Percentiles rank a stretch among this genome's conserved stretches.
Conservation (phyloP, 768 basidiomycete species). For the Leccinum imitatum region DNA sequence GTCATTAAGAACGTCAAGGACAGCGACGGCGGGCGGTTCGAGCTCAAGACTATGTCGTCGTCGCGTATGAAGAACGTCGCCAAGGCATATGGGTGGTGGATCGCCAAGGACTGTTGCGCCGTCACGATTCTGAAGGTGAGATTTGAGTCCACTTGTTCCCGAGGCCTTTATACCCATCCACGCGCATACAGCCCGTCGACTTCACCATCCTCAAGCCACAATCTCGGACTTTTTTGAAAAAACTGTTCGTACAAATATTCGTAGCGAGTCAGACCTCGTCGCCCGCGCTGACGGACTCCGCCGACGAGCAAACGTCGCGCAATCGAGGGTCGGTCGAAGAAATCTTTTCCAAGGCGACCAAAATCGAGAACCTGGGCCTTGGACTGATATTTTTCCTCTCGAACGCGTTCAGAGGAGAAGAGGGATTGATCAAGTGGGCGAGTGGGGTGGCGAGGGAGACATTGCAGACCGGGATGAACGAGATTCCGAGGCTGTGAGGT, state of each 20-base stretch:
- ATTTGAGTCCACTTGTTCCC: neutral
- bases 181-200: slow-evolving; percentile 71
- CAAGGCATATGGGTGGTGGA: slow-evolving; percentile 88
- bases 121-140: slow-evolving; percentile 82
- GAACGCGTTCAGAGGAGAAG: slow-evolving; percentile 40
- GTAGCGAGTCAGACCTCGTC: slow-evolving; percentile 72
- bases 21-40: slow-evolving; percentile 40
- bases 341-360: slow-evolving; percentile 73
- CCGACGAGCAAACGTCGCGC: slow-evolving; percentile 39
- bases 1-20: slow-evolving; percentile 60
- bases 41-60: slow-evolving; percentile 54
- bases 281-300: slow-evolving; percentile 51
- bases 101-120: slow-evolving; percentile 77
- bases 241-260: slow-evolving; percentile 68
- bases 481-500: slow-evolving; percentile 37
- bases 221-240: slow-evolving; percentile 64
- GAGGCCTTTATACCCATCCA: neutral
- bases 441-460: slow-evolving; percentile 67
- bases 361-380: slow-evolving; percentile 63
- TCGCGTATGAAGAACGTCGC: slow-evolving; percentile 72
- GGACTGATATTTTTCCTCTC: slow-evolving; percentile 77
- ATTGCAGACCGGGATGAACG: slow-evolving; percentile 60
- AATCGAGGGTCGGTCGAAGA: slow-evolving; percentile 69
- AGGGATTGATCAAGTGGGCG: slow-evolving; percentile 64
- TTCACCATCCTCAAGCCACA: slow-evolving; percentile 71